These are phyloP conservation scores for Luvunga scandens DNA, from an alignment of 345 rosid species.

Conservation along the genomic window DNA sequence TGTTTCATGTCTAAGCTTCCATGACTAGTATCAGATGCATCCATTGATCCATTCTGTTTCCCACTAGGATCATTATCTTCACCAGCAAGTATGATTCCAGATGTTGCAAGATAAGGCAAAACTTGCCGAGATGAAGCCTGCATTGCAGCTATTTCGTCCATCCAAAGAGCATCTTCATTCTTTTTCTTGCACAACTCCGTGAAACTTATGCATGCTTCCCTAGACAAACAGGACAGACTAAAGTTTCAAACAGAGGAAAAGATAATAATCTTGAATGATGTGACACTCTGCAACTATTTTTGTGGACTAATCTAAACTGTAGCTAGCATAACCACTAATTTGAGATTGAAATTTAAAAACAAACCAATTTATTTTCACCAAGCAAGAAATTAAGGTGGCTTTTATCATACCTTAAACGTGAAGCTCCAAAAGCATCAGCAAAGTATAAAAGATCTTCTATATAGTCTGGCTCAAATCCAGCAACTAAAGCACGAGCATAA, in stretches of 20 bases:
- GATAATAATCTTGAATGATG: not conserved
- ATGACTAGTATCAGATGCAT: slow-evolving; percentile 41
- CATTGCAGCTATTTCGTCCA: slow-evolving; percentile 92
- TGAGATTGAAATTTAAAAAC: not conserved
- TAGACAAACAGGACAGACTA: slow-evolving; percentile 22
- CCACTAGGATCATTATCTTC: slow-evolving; percentile 55
- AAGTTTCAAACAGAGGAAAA: not conserved
- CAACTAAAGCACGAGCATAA: slow-evolving; percentile 88
- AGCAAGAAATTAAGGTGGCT: not conserved
- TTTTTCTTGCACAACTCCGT: slow-evolving; percentile 88
- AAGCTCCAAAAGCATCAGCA: slow-evolving; percentile 91
- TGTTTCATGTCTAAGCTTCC: slow-evolving; percentile 58
- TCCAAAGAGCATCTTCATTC: slow-evolving; percentile 93
- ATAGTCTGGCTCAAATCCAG: slow-evolving; percentile 72
- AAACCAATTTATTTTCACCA: not conserved
- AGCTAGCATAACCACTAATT: not conserved
- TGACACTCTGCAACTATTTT: not conserved
- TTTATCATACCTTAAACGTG: slow-evolving; percentile 66
- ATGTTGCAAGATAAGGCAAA: slow-evolving; percentile 66
- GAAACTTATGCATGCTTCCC: slow-evolving; percentile 94
- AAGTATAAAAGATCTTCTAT: slow-evolving; percentile 76
- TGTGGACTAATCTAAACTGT: not conserved
- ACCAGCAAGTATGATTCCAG: slow-evolving; percentile 74
- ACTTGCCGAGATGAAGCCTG: slow-evolving; percentile 74
- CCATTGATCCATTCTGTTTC: slow-evolving; percentile 44